Conservation (phyloP, 2,329 filamentous ascomycete species). For the Tolypocladium ovalisporum region DNA sequence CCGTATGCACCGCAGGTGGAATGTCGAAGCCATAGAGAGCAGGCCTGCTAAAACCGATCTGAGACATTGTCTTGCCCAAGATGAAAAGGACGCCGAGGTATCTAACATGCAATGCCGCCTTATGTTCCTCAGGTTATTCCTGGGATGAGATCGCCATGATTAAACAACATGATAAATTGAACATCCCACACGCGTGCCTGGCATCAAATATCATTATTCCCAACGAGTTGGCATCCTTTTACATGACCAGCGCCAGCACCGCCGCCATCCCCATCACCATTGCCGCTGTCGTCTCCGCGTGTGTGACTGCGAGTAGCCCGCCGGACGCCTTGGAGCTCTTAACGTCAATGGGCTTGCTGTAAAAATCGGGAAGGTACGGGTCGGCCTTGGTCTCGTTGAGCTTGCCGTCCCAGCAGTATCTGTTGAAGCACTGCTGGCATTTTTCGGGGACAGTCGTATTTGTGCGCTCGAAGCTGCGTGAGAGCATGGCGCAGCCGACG, state of each 20-base stretch:
- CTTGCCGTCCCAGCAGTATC: slow-evolving; percentile 93
- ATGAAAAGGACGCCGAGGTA: neutral
- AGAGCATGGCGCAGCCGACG: slow-evolving; percentile 78
- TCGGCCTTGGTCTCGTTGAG: slow-evolving; percentile 21
- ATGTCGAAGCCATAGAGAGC: neutral
- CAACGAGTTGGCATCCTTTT: too few relatives aligned
- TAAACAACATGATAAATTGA: too few relatives aligned
- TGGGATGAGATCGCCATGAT: too few relatives aligned
- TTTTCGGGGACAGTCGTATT: slow-evolving; percentile 55
- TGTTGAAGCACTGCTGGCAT: slow-evolving; percentile 65
- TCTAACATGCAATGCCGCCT: neutral
- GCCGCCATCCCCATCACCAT: neutral
- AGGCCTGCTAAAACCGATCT: neutral
- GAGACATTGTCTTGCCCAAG: too few relatives aligned
- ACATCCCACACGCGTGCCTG: neutral
- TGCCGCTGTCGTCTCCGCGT: neutral
- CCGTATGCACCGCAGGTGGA: neutral
- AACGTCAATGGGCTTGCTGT: slow-evolving; percentile 13
- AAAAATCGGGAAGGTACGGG: slow-evolving; percentile 17
- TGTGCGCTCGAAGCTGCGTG: slow-evolving; percentile 63
- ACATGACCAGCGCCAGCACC: neutral
- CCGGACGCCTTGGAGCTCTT: slow-evolving; percentile 14
- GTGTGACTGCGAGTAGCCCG: neutral
- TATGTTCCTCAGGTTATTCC: too few relatives aligned
- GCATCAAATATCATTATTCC: too few relatives aligned